Evolutionary conservation across 2,329 filamentous ascomycete genomes (phyloP).

Genomic region (Colletotrichum phormii): DNA sequence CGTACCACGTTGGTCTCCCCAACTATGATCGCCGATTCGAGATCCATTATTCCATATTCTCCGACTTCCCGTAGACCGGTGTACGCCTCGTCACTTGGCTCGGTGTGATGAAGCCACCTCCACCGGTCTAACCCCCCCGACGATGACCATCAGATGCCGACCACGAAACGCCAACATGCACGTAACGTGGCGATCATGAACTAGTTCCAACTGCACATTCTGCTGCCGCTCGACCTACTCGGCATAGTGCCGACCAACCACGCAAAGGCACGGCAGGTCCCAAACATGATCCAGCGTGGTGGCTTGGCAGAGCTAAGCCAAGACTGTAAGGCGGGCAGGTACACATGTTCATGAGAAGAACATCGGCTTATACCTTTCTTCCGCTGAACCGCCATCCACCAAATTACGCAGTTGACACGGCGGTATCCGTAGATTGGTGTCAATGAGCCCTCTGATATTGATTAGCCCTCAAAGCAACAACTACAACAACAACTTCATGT

Average conservation of each 20-base stretch:
- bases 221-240: no score
- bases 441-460: not conserved
- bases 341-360: no score
- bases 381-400: no score
- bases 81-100: not conserved
- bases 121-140: not conserved
- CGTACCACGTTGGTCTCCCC: not conserved
- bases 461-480: not conserved
- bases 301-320: no score
- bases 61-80: not conserved
- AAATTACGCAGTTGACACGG: not conserved
- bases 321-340: no score
- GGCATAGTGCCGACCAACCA: no score
- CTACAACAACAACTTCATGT: not conserved
- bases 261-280: no score
- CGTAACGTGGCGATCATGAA: not conserved
- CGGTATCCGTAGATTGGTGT: not conserved
- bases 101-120: not conserved
- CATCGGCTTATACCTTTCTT: no score
- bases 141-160: not conserved
- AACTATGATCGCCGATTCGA: not conserved
- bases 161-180: not conserved
- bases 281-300: no score
- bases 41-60: not conserved
- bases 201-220: not conserved